Evolutionary conservation across 768 basidiomycete genomes (phyloP), one percentile per base, ranked within the genome.

Genomic region (Boletus subcaerulescens): DNA sequence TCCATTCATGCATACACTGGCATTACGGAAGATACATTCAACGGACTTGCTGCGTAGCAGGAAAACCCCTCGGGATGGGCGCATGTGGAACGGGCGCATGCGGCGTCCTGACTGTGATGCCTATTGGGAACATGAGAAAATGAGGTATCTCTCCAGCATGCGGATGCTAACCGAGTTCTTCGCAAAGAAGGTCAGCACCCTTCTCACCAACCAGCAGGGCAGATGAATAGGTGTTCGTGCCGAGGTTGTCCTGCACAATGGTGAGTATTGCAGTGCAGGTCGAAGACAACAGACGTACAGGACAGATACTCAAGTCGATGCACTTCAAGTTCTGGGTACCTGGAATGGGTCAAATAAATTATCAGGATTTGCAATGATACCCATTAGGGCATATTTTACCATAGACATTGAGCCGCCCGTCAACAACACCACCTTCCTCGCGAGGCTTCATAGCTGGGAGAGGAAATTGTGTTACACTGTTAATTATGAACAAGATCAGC

Each of bases 1-100:
- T 8, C 26, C 26, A 26, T 26, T 26, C 8, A 26, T 8, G 26
- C 9, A 29, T 29, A 29, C 26, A 24, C 24, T 24, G 24, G 24
- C 1, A 29, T 29, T 9, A 29, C 29, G 1, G 7, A 49, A n/a
- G 13, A 29, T 14, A 22, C 29, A 17, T 6, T 63, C 48, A 64
- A 15, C 54, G 62, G 33, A 22, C 45, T 26, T 59, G 56, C 57
- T 82, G 81, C 39, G 82, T 81, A 47, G 76, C 70, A 14, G 82
- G 79, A 43, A 69, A 63, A 49, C 82, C 81, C 61, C 70, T 76
- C 14, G 82, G 81, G 58, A 81, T 59, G 13, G 85, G 85, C 1
- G 85, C 84, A 63, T 86, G 85, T 14, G 85, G 85, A 45, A 86
- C 85, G 14, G 83, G 84, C 1, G 86, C 85, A 54, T 87, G 85